A percentile compares a stretch with the other conserved stretches of the same genome.
Conservation (phyloP, 1,284 basidiomycete genomes). For the Fomitopsis palustris region DNA sequence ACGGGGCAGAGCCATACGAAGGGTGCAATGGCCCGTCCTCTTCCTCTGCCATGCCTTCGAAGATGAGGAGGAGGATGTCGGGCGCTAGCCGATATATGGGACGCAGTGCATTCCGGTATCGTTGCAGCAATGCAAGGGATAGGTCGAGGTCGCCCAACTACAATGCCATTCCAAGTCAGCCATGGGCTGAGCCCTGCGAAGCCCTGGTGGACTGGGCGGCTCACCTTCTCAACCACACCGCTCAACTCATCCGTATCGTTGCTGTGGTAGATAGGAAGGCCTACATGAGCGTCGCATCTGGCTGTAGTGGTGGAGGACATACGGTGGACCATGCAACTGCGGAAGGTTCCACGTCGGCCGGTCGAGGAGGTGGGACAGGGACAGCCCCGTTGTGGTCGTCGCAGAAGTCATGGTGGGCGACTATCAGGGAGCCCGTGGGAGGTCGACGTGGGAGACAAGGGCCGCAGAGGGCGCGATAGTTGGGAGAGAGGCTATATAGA, state of each 20-base stretch:
- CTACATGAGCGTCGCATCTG: background rate
- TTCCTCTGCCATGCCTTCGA: slow-evolving; percentile 19
- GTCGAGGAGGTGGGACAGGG: slow-evolving; percentile 22
- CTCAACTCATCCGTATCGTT: slow-evolving; percentile 6
- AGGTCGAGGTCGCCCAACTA: slow-evolving; percentile 24
- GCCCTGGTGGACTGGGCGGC: background rate
- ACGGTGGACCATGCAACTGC: slow-evolving; percentile 24
- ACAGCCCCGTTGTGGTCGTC: slow-evolving; percentile 10
- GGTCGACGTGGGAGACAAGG: background rate
- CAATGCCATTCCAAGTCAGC: background rate
- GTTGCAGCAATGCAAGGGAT: slow-evolving; percentile 25
- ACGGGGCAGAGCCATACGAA: slow-evolving; percentile 23
- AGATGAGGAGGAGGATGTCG: slow-evolving; percentile 27
- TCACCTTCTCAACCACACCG: slow-evolving; percentile 16
- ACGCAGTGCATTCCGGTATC: slow-evolving; percentile 28
- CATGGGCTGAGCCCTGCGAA: background rate
- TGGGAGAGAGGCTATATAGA: slow-evolving; percentile 1
- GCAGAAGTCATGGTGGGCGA: slow-evolving; percentile 4
- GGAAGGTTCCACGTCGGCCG: slow-evolving; percentile 27
- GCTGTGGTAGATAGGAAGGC: background rate
- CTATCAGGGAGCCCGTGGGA: background rate
- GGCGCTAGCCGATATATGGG: slow-evolving; percentile 25
- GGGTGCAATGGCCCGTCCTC: slow-evolving; percentile 18
- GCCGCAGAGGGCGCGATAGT: background rate
- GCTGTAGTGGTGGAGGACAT: slow-evolving; percentile 10